These are phyloP conservation scores for Magnaporthiopsis incrustans DNA, from an alignment of 2,329 filamentous ascomycete genomes.

Conservation along the genomic window DNA sequence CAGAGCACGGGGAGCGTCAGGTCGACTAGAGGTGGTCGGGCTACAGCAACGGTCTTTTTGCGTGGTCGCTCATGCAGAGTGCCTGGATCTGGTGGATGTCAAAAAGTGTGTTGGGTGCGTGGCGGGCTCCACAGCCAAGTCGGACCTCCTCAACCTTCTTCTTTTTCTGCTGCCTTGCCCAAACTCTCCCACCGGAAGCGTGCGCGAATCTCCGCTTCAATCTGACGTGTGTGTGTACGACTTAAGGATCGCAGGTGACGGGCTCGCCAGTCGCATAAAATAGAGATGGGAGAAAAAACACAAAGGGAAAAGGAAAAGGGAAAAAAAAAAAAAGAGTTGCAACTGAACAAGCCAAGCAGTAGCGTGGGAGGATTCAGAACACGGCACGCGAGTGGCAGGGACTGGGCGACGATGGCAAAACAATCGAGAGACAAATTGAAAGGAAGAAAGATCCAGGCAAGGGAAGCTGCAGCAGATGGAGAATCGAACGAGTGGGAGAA, in stretches of 20 bases:
- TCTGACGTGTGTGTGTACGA: background rate
- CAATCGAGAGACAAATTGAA: constrained; percentile 1
- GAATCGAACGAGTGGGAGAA: constrained; percentile 4
- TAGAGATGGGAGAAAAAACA: background rate
- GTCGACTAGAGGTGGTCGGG: background rate
- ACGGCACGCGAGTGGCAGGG: background rate
- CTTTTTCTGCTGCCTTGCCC: background rate
- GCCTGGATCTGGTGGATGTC: background rate
- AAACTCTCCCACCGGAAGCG: background rate
- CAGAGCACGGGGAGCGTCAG: background rate
- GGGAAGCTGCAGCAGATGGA: background rate
- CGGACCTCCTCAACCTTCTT: background rate
- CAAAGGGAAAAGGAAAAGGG: background rate
- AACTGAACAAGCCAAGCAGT: background rate
- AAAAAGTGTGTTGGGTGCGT: background rate
- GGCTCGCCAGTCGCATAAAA: background rate
- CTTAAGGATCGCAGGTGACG: background rate
- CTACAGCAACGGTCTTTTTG: background rate
- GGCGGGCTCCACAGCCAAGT: background rate
- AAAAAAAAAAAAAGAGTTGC: background rate
- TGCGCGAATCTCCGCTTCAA: background rate
- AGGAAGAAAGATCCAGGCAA: background rate
- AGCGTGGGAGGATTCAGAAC: background rate
- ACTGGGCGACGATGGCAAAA: background rate
- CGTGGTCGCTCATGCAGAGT: background rate